Base-by-base conservation (phyloP, 2,329 filamentous ascomycete species). In the Penicillium sp. region DNA sequence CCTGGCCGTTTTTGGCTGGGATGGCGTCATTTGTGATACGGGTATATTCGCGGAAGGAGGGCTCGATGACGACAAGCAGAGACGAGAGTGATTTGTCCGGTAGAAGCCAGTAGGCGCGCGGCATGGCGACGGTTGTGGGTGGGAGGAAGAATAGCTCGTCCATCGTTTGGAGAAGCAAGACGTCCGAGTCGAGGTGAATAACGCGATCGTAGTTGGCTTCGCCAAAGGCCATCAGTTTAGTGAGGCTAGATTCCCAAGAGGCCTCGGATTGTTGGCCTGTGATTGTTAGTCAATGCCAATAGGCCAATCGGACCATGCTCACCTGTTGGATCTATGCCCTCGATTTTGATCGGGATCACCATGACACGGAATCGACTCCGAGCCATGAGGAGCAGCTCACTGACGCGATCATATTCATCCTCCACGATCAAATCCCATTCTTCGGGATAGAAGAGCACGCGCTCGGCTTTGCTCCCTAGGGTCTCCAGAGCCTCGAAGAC, bases 71-170 rank as follows among this genome's bases (percentile, higher is more conserved):
- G 67, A 88, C 80, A 39, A 89, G 65, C 40, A 86, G 79, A 2
- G 83, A 84, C 0, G 84, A 83, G 10, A 90, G 76, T 2, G 79
- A 77, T 57, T 77, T 77, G 0, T 78, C 74, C 0, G 81, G 81
- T 5, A 82, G 76, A 1, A 84, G 75, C 88, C 88, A 90, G 68
- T 90, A 90, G 8, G 88, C 88, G 31, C 85, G 82, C 1, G 88
- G 86, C 81, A 90, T 86, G 3, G 87, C 87, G 4, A 88, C 79
- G 1, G 81, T 75, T 1, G 81, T 79, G 1, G 75, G 67, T 0
- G 88, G 88, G 1, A 88, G 75, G 27, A 87, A 79, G 72, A 91
- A 91, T 0, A 90, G 78, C 50, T 90, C 87, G 61, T 91, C 88
- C 78, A 90, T 81, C 21, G 78, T 72, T 55, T 85, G 77, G 4